phyloP scores from a whole-genome alignment of 202 grass and related monocot species.

The Hordeum pubiflorum region DNA sequence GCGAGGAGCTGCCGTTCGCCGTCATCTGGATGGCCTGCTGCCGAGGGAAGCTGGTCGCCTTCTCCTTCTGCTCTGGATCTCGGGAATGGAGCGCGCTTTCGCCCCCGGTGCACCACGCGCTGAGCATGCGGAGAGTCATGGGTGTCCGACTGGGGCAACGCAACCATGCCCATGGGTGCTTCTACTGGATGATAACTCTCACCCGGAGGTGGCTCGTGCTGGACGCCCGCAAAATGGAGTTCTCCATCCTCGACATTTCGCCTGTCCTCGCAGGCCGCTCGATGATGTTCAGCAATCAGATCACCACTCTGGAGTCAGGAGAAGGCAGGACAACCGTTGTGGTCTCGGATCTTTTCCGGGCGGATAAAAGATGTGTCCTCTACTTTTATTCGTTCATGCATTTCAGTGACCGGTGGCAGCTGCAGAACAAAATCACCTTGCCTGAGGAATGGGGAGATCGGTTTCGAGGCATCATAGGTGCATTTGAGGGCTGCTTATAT shows the following conservation, averaged over 20 bases:
- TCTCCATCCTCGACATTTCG: slow-evolving; percentile 30
- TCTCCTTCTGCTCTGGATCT: slow-evolving; percentile 12
- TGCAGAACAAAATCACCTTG: slow-evolving; percentile 27
- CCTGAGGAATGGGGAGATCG: slow-evolving; percentile 46
- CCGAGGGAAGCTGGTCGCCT: slow-evolving; percentile 32
- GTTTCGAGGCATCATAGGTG: slow-evolving; percentile 39
- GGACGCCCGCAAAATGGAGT: slow-evolving; percentile 26
- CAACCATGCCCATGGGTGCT: slow-evolving; percentile 29
- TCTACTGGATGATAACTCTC: slow-evolving; percentile 42
- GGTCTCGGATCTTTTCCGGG: slow-evolving; percentile 18
- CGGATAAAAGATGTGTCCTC: slow-evolving; percentile 26
- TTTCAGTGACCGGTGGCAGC: slow-evolving; percentile 25
- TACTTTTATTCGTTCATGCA: slow-evolving; percentile 27
- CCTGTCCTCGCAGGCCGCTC: slow-evolving; percentile 23
- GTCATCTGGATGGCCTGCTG: slow-evolving; percentile 42
- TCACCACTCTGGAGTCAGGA: slow-evolving; percentile 31
- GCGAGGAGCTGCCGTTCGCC: neutral
- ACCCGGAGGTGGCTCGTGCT: slow-evolving; percentile 39
- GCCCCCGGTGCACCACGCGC: slow-evolving; percentile 20
- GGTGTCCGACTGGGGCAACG: slow-evolving; percentile 32
- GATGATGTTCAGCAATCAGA: slow-evolving; percentile 46
- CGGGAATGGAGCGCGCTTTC: slow-evolving; percentile 21
- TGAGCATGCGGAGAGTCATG: slow-evolving; percentile 37
- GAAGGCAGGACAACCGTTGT: slow-evolving; percentile 18
- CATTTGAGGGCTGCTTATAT: slow-evolving; percentile 20